Conservation (phyloP, 345 rosid genomes). For the Fremontodendron californicum region DNA sequence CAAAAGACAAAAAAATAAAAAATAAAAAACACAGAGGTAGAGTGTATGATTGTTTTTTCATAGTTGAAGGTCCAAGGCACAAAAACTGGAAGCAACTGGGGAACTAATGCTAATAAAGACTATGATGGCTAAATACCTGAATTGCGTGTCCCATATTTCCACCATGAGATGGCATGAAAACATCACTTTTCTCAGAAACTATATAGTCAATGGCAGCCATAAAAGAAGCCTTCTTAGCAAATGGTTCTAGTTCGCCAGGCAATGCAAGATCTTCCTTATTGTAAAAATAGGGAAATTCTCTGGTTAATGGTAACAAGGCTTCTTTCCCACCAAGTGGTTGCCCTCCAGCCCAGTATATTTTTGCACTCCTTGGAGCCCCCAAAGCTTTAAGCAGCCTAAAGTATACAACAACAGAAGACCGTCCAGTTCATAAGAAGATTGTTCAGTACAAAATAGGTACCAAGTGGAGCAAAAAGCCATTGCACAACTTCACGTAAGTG, state of each 20-base stretch:
- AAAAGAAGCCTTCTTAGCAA: constrained; percentile 63
- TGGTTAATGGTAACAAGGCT: constrained; percentile 61
- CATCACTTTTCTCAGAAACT: constrained; percentile 78
- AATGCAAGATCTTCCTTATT: constrained; percentile 77
- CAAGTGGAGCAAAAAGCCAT: not conserved
- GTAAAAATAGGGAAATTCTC: constrained; percentile 68
- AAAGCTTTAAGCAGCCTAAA: constrained; percentile 90
- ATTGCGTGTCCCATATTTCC: constrained; percentile 97
- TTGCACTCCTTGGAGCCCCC: constrained; percentile 66
- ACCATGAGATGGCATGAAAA: constrained; percentile 98
- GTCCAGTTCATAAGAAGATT: not conserved
- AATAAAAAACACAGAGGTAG: not conserved
- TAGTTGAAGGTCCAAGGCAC: not conserved
- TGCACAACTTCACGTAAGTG: not conserved
- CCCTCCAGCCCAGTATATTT: constrained; percentile 96
- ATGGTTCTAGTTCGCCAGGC: constrained; percentile 82
- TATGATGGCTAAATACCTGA: constrained; percentile 47
- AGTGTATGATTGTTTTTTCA: not conserved
- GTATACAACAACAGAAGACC: not conserved
- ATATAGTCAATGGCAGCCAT: constrained; percentile 90
- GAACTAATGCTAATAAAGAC: not conserved
- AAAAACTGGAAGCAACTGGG: not conserved
- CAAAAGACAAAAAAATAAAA: not conserved
- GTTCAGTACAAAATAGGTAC: not conserved
- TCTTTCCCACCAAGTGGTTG: constrained; percentile 80